Evolutionary conservation across 306 rosid genomes (phyloP), one percentile per base, ranked within the genome.

Genomic region (Trifolium pratense): DNA sequence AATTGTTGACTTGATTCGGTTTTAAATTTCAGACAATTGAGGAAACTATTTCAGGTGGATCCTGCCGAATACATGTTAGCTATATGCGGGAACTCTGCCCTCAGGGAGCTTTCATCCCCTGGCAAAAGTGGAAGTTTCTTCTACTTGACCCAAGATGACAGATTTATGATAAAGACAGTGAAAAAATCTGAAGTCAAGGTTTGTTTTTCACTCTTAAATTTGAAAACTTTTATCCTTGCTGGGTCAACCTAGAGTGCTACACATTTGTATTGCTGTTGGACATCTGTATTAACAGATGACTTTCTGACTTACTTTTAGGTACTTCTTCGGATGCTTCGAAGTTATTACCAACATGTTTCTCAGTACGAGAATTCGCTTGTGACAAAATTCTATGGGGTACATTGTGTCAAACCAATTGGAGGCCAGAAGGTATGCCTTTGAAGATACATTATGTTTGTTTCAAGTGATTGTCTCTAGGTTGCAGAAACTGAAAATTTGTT

Each of bases 141-240:
- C 84, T 95, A 95, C 84, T 78, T 95, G 69, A 95, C 99, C 5
- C 97, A 95, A 61, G 99, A 95, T 40, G 97, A 91, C 77, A 87
- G 97, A 49, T 95, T 90, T 69, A 95, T 95, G 93, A 91, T 95
- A 13, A 95, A 95, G 80, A 95, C 97, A 0, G 97, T 95, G 82
- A 95, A 88, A 85, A 91, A 91, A 78, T 95, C 97, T 0, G 97
- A 95, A 87, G 97, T 91, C 89, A 95, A 95, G 99, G 99, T 95
- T 79, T 9, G 84, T 71, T 53, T 68, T 68, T 51, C 3, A 46
- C 21, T 76, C 1, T 18, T 45, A 18, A 43, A 42, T 51, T 49
- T 52, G 34, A 42, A 40, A 36, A 14, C 20, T 16, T 49, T 7
- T 67, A 61, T 58, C 10, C 11, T 7, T 13, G 39, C 16, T 52